Evolutionary conservation across 495 filamentous ascomycete species (phyloP).

Genomic region (Aspergillus funiculosus): DNA sequence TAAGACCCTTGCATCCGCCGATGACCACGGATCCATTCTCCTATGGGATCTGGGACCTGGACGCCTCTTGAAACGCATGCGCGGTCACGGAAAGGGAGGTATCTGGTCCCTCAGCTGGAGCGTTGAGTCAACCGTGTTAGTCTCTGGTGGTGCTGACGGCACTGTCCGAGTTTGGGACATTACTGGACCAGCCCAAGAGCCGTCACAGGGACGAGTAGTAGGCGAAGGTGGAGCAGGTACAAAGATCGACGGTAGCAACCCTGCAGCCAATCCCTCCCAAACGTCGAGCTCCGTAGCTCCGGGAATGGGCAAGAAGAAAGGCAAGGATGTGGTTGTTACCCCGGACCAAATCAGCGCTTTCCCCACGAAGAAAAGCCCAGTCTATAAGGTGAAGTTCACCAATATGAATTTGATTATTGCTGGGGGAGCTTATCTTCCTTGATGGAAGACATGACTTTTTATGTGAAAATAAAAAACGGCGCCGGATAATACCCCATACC

Average conservation of each 20-base stretch:
- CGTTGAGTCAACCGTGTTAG: constrained; percentile 79
- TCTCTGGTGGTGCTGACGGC: constrained; percentile 84
- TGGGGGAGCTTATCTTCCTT: constrained; percentile 75
- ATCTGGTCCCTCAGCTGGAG: constrained; percentile 91
- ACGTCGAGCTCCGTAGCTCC: constrained; percentile 38
- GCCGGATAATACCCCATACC: constrained; percentile 37
- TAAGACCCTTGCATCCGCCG: constrained; percentile 80
- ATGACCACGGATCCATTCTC: constrained; percentile 76
- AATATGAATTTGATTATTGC: constrained; percentile 88
- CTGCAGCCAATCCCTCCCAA: constrained; percentile 31
- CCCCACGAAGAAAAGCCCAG: constrained; percentile 90
- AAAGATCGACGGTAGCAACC: constrained; percentile 44
- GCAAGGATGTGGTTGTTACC: constrained; percentile 83
- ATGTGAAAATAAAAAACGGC: constrained; percentile 15
- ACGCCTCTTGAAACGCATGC: constrained; percentile 79
- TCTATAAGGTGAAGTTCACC: constrained; percentile 90
- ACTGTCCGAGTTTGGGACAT: constrained; percentile 94
- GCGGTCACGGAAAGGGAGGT: constrained; percentile 87
- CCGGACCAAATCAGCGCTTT: constrained; percentile 91
- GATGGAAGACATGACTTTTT: too few relatives aligned
- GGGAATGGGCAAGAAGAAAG: constrained; percentile 67
- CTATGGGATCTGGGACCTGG: constrained; percentile 88
- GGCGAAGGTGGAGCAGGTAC: constrained; percentile 49
- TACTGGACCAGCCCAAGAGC: constrained; percentile 53
- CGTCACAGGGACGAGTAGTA: constrained; percentile 51